Evolutionary conservation across 2,329 filamentous ascomycete genomes (phyloP).

Genomic region (Cercospora zeina): DNA sequence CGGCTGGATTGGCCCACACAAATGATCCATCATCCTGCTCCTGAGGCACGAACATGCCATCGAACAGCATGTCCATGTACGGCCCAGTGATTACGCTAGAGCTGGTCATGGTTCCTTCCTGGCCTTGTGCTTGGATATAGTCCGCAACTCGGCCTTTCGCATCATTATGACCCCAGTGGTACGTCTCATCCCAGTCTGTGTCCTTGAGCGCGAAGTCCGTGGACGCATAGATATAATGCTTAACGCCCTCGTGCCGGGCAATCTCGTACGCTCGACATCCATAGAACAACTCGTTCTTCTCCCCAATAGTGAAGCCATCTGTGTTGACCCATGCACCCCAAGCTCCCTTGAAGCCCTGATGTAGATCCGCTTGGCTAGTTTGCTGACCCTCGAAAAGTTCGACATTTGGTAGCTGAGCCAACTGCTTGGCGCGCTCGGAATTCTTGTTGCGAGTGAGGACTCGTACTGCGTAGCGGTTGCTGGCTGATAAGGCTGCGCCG

Average conservation of each 20-base stretch:
- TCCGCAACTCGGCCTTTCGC: slow-evolving; percentile 43
- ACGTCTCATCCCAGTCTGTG: slow-evolving; percentile 49
- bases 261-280: slow-evolving; percentile 44
- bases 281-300: slow-evolving; percentile 55
- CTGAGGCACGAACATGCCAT: slow-evolving; percentile 8
- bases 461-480: slow-evolving; percentile 48
- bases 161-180: slow-evolving; percentile 53
- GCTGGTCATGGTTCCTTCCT: slow-evolving; percentile 30
- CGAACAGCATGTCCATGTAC: slow-evolving; percentile 37
- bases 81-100: slow-evolving; percentile 39
- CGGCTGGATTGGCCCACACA: background rate
- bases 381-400: slow-evolving; percentile 53
- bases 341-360: slow-evolving; percentile 48
- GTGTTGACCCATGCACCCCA: slow-evolving; percentile 57
- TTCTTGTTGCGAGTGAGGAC: slow-evolving; percentile 52
- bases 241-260: slow-evolving; percentile 41
- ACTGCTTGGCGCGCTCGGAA: slow-evolving; percentile 46
- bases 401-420: slow-evolving; percentile 47
- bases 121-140: slow-evolving; percentile 33
- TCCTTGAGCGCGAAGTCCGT: slow-evolving; percentile 55
- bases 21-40: background rate
- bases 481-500: background rate
- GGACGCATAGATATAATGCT: slow-evolving; percentile 52
- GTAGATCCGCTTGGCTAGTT: slow-evolving; percentile 49
- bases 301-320: slow-evolving; percentile 56